phyloP scores from a whole-genome alignment of 306 rosid species.

The Vigna radiata region DNA sequence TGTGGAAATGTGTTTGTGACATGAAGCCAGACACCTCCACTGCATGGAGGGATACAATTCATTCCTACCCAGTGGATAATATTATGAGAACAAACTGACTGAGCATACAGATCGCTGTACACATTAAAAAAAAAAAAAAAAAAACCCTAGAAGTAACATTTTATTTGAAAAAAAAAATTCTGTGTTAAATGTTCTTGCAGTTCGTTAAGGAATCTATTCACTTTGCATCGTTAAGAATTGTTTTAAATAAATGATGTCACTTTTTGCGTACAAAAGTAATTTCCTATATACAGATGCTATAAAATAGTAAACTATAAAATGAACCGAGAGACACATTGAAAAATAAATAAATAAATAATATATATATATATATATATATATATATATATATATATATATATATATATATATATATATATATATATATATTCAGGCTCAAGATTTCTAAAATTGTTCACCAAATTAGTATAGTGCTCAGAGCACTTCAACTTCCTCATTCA shows the following conservation, averaged over 20 bases:
- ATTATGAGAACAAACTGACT: constrained; percentile 39
- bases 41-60: constrained; percentile 63
- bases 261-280: neutral
- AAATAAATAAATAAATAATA: no score
- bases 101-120: constrained; percentile 26
- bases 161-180: neutral
- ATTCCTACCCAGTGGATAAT: constrained; percentile 56
- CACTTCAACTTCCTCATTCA: neutral
- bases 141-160: neutral
- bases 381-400: no score
- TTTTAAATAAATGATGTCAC: neutral
- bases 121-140: constrained; percentile 8
- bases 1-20: constrained; percentile 54
- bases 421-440: neutral
- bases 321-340: neutral
- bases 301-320: neutral
- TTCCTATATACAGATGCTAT: neutral
- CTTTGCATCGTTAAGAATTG: neutral
- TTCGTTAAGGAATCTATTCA: neutral
- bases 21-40: constrained; percentile 46
- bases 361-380: no score
- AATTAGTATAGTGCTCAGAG: neutral
- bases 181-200: neutral
- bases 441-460: neutral
- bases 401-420: no score